Base-by-base conservation (phyloP, 306 rosid genomes). In the Rubus parviflorus region DNA sequence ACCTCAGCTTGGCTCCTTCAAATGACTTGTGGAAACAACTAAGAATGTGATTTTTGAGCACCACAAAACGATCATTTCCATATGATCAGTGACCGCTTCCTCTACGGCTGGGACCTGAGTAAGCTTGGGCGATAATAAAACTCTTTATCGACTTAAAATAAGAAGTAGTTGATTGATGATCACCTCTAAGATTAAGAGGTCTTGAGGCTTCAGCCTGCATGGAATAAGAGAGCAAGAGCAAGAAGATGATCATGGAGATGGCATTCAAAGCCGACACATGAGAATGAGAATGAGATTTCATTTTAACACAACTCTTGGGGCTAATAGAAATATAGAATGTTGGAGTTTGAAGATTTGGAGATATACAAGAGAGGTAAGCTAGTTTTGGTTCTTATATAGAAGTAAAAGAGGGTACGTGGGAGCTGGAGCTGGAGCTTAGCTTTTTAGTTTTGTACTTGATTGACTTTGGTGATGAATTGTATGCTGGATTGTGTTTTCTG, bases 41-140 rank as follows among this genome's bases (percentile, higher is more conserved):
- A 8, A 49, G 42, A 13, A 11, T 19, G 62, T 17, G 25, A 38
- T 25, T 13, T 70, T 35, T 19, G 9, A 19, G 63, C 19, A 52
- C 47, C 47, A 70, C 61, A 46, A 3, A 3, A 15, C 5, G 12
- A 48, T 20, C 19, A 7, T 19, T 11, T 58, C 68, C 67, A 68
- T 16, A 3, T 10, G 20, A 56, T 75, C 67, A 84, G 54, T 87
- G 90, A 25, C 88, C 90, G 5, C 72, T 1, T 23, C 90, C 90
- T 7, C 85, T 62, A 15, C 7, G 82, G 83, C 85, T 87, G 11
- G 90, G 88, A 5, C 88, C 86, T 0, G 88, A 87, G 68, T 82
- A 67, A 77, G 81, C 85, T 84, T 72, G 75, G 64, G 53, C 63
- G n/a, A 70, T 4, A 16, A 70, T 47, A 9, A 69, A 77, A 80